phyloP scores from a whole-genome alignment of 257 asterid genomes.

The Solanum peruvianum region DNA sequence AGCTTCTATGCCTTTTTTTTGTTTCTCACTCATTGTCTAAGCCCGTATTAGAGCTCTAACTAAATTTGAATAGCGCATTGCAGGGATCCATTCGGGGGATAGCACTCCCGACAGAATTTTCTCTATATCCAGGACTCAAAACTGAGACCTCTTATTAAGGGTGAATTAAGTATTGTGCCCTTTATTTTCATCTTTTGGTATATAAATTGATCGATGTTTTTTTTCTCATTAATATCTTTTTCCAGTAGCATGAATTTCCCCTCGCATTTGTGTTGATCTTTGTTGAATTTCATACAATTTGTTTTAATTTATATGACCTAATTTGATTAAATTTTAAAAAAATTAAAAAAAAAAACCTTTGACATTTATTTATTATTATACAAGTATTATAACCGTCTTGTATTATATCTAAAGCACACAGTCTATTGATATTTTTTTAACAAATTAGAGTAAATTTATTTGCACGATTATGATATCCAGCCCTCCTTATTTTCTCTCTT shows the following conservation, averaged over 20 bases:
- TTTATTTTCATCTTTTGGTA: background rate
- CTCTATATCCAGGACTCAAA: fast-evolving
- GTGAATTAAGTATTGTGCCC: background rate
- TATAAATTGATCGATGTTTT: background rate
- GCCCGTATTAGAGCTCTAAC: fast-evolving
- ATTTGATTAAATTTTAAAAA: no score
- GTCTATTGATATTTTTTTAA: no score
- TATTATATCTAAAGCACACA: background rate
- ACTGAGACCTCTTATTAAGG: no score
- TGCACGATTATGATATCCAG: background rate
- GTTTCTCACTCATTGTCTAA: no score
- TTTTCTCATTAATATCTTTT: background rate
- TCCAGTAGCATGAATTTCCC: background rate
- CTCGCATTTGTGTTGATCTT: background rate
- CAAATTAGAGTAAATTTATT: background rate
- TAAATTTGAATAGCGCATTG: no score
- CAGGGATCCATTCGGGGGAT: no score
- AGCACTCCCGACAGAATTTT: fast-evolving
- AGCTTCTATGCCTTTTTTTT: background rate
- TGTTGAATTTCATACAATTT: background rate
- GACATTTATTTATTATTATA: background rate
- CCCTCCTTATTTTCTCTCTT: background rate
- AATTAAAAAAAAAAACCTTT: no score
- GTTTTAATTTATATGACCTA: no score
- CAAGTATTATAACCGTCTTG: background rate